phyloP scores from a whole-genome alignment of 441 rosid genomes.

The Pelargonium citronellum region DNA sequence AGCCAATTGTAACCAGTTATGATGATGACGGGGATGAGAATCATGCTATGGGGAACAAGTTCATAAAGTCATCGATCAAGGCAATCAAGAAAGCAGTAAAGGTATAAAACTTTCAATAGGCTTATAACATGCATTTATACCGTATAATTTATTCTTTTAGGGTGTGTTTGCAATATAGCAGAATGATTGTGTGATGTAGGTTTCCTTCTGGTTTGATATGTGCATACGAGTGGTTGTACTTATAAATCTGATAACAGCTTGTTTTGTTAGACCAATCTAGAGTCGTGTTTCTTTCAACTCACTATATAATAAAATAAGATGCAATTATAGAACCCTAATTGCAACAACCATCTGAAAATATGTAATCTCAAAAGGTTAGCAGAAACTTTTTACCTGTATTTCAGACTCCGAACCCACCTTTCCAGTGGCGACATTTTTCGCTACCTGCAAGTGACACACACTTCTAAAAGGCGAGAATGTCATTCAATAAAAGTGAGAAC shows the following conservation, averaged over 20 bases:
- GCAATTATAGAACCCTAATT: background rate
- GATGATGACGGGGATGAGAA: conserved; percentile 47
- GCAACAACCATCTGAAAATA: background rate
- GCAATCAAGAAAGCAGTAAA: conserved; percentile 61
- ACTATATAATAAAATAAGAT: background rate
- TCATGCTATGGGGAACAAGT: conserved; percentile 41
- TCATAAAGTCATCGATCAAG: conserved; percentile 67
- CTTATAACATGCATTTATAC: background rate
- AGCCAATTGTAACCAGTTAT: conserved; percentile 42
- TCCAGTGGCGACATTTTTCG: background rate
- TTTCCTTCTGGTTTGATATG: conserved; percentile 7
- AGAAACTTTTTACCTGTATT: background rate
- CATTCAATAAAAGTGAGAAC: background rate
- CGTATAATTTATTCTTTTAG: conserved; percentile 5
- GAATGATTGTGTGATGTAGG: conserved; percentile 30
- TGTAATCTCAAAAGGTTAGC: background rate
- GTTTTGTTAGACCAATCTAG: conserved; percentile 15
- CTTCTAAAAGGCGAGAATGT: background rate
- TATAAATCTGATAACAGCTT: conserved; percentile 32
- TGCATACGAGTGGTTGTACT: conserved; percentile 20
- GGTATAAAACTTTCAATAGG: conserved; percentile 24
- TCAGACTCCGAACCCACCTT: background rate
- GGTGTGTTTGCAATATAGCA: conserved; percentile 21
- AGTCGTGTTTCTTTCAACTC: background rate
- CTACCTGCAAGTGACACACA: background rate